Evolutionary conservation across 139 green algal species (phyloP).

Genomic region (Eudorina sp.): DNA sequence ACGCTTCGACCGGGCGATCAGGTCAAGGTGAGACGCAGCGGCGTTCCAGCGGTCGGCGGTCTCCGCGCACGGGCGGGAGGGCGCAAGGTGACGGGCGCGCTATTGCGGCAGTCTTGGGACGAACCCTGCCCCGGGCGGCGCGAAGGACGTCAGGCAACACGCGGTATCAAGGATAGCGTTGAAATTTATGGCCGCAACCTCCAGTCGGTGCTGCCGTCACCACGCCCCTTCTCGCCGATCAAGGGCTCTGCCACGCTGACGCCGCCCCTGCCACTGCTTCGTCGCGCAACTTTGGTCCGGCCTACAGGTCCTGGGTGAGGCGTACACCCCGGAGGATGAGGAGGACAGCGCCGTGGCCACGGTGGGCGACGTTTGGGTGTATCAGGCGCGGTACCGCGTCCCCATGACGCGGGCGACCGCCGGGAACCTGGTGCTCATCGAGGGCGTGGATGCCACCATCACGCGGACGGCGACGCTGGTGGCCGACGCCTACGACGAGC

Average conservation of each 20-base stretch:
- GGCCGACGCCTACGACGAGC: conserved; percentile 74
- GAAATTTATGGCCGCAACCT: too few relatives aligned
- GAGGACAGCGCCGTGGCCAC: conserved; percentile 90
- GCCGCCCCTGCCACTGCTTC: not conserved
- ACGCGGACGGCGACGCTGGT: conserved; percentile 95
- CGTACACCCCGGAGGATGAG: conserved; percentile 97
- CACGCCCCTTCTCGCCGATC: too few relatives aligned
- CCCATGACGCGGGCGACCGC: conserved; percentile 82
- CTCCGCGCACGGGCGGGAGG: too few relatives aligned
- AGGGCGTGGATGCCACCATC: conserved; percentile 94
- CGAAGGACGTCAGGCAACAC: too few relatives aligned
- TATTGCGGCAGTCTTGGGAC: too few relatives aligned
- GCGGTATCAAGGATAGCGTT: too few relatives aligned
- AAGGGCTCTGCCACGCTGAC: too few relatives aligned
- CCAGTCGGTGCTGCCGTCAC: too few relatives aligned
- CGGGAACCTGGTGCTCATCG: conserved; percentile 92
- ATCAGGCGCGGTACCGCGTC: conserved; percentile 90
- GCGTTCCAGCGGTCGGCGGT: not conserved
- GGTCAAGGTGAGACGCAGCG: conserved; percentile 58
- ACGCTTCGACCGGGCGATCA: conserved; percentile 88
- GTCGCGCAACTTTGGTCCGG: too few relatives aligned
- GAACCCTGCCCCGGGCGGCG: too few relatives aligned
- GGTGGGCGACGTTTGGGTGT: conserved; percentile 78
- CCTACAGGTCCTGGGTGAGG: conserved; percentile 89
- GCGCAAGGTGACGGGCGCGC: too few relatives aligned